phyloP scores from a whole-genome alignment of 371 early-diverging fungal species.

The Apophysomyces ossiformis region DNA sequence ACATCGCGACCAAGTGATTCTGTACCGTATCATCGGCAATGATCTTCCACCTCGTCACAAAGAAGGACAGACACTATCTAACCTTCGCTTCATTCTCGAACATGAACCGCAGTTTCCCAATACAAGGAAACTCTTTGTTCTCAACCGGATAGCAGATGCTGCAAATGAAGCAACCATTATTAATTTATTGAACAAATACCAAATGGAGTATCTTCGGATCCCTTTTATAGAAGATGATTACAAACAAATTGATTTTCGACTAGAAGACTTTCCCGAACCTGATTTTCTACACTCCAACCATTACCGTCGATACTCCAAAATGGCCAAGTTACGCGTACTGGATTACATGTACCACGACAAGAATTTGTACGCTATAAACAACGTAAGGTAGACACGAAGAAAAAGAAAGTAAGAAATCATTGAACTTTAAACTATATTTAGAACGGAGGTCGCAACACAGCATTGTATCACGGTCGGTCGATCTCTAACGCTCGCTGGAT shows the following conservation, averaged over 20 bases:
- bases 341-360: constrained; percentile 68
- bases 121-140: constrained; percentile 60
- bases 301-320: constrained; percentile 57
- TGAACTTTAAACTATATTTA: constrained; percentile 22
- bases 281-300: constrained; percentile 65
- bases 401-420: not conserved
- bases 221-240: constrained; percentile 62
- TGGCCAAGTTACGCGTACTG: constrained; percentile 58
- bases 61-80: constrained; percentile 62
- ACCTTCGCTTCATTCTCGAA: constrained; percentile 63
- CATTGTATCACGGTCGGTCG: constrained; percentile 55
- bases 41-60: constrained; percentile 70
- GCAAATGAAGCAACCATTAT: constrained; percentile 61
- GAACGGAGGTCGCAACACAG: constrained; percentile 70
- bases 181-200: constrained; percentile 50
- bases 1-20: constrained; percentile 48
- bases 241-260: constrained; percentile 54
- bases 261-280: constrained; percentile 64
- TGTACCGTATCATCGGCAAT: constrained; percentile 69
- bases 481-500: constrained; percentile 61
- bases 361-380: constrained; percentile 72
- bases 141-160: constrained; percentile 65
- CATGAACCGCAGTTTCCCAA: constrained; percentile 62
- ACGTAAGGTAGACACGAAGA: constrained; percentile 44
- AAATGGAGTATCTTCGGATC: constrained; percentile 62